phyloP scores from a whole-genome alignment of 1,284 basidiomycete species.

The Schizopora paradoxa region DNA sequence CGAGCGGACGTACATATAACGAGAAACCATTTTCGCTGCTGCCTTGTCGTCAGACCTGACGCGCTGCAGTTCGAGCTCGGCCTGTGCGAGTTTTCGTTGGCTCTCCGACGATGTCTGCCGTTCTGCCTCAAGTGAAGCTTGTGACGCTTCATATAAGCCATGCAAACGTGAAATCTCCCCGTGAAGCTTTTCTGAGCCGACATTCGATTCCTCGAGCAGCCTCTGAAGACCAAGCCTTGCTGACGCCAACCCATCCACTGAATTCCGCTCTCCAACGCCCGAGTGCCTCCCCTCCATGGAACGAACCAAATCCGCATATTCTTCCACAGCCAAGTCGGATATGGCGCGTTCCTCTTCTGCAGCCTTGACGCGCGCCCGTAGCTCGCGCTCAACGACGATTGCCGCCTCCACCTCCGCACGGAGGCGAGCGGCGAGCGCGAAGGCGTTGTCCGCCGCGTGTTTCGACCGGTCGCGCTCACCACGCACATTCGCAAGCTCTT shows the following conservation, averaged over 20 bases:
- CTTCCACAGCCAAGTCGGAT: slow-evolving; percentile 56
- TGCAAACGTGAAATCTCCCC: slow-evolving; percentile 41
- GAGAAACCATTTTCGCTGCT: slow-evolving; percentile 80
- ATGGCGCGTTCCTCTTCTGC: slow-evolving; percentile 55
- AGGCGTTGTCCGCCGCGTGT: slow-evolving; percentile 43
- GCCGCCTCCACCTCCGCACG: slow-evolving; percentile 46
- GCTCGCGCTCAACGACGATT: slow-evolving; percentile 40
- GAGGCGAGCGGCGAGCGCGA: slow-evolving; percentile 44
- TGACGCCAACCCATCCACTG: slow-evolving; percentile 9
- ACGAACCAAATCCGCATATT: slow-evolving; percentile 67
- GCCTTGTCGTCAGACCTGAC: slow-evolving; percentile 66
- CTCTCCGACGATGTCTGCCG: slow-evolving; percentile 38
- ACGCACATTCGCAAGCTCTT: slow-evolving; percentile 38
- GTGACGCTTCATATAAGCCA: slow-evolving; percentile 38
- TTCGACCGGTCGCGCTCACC: slow-evolving; percentile 40
- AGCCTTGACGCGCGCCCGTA: slow-evolving; percentile 37
- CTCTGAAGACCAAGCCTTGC: slow-evolving; percentile 37
- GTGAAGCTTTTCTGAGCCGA: slow-evolving; percentile 42
- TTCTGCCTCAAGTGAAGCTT: slow-evolving; percentile 43
- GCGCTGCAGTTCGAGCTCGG: slow-evolving; percentile 53
- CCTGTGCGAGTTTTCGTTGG: slow-evolving; percentile 39
- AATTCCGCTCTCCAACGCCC: neutral
- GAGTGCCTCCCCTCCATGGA: slow-evolving; percentile 44
- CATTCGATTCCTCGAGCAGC: slow-evolving; percentile 46
- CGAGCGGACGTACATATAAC: slow-evolving; percentile 68